phyloP scores from a whole-genome alignment of 2,329 filamentous ascomycete genomes.

The Emergomyces africanus region DNA sequence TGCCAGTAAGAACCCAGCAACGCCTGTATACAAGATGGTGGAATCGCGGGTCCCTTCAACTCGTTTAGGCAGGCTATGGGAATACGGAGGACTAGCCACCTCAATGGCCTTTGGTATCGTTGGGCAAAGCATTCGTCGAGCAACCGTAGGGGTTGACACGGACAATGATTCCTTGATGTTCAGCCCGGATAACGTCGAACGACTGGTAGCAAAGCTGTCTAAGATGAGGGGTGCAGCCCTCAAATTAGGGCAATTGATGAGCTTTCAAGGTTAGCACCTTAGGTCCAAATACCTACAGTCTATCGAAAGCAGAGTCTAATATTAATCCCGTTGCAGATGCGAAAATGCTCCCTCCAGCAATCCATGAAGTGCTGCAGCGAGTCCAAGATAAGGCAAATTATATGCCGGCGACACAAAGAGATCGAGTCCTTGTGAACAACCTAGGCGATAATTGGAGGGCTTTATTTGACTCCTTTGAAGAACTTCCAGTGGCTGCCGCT shows the following conservation, averaged over 20 bases:
- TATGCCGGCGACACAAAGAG: constrained; percentile 88
- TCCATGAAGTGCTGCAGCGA: constrained; percentile 80
- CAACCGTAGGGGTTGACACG: constrained; percentile 50
- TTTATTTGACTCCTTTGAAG: constrained; percentile 72
- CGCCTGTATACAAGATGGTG: constrained; percentile 51
- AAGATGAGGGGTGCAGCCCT: constrained; percentile 95
- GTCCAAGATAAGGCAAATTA: constrained; percentile 97
- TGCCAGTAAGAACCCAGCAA: constrained; percentile 1
- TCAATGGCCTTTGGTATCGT: constrained; percentile 93
- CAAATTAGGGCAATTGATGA: constrained; percentile 96
- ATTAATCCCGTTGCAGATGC: constrained; percentile 49
- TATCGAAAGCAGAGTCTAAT: constrained; percentile 2
- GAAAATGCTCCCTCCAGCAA: constrained; percentile 79
- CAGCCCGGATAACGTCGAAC: constrained; percentile 81
- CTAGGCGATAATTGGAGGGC: constrained; percentile 75
- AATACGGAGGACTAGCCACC: constrained; percentile 83
- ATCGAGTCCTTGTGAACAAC: constrained; percentile 67
- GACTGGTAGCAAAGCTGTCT: constrained; percentile 82
- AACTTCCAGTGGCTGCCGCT: constrained; percentile 83
- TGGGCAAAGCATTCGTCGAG: constrained; percentile 68
- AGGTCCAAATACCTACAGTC: background rate
- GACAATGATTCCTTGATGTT: constrained; percentile 64
- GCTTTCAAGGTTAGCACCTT: constrained; percentile 55
- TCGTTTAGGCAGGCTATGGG: constrained; percentile 77
- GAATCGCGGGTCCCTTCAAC: constrained; percentile 88